Base-by-base conservation (phyloP, 2,329 filamentous ascomycete species). In the Escovopsis sp. region DNA sequence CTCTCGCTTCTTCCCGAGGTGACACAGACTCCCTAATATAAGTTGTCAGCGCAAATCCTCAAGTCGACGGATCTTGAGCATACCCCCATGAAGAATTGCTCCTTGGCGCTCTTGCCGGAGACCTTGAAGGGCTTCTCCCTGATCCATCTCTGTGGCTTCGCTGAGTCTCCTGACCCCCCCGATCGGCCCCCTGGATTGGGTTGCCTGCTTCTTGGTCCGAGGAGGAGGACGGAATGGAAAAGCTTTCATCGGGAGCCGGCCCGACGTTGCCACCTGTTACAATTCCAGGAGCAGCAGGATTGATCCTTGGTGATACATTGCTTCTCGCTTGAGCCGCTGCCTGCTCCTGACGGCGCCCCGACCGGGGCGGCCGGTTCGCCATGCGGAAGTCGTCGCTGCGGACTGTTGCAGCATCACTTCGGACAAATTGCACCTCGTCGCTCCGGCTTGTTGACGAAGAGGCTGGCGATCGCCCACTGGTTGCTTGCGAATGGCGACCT, bases 351-450 rank as follows among this genome's bases (percentile, higher is more conserved):
- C 24, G 10, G 8, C 11, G 10, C 11, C 13, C 12, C 34, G 31
- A 7, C 7, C 20, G 41, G 8, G 44, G 44, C 5, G 41, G 36
- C 15, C 42, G 40, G 14, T 47, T 27, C 5, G 43, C 32, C 5
- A 50, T 38, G 7, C 57, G 46, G 27, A 54, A 62, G 40, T 62
- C 60, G 30, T 64, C 59, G 25, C 54, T 62, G 34, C 57, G 54
- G 5, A 64, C 59, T 2, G 60, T 62, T 11, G 61, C 61, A 27
- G 46, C 47, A 32, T 54, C 51, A 4, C 56, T 59, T 16, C 43
- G 44, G 6, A 55, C 46, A 5, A 57, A 60, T 11, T 46, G 35
- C 4, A 31, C 20, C 25, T 45, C 47, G 9, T 44, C 40, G 33
- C 37, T 44, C 7, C 36, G 39, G 16, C 36, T 10, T 35, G 15